Evolutionary conservation across 768 basidiomycete species (phyloP).

Genomic region (Pholiota molesta): DNA sequence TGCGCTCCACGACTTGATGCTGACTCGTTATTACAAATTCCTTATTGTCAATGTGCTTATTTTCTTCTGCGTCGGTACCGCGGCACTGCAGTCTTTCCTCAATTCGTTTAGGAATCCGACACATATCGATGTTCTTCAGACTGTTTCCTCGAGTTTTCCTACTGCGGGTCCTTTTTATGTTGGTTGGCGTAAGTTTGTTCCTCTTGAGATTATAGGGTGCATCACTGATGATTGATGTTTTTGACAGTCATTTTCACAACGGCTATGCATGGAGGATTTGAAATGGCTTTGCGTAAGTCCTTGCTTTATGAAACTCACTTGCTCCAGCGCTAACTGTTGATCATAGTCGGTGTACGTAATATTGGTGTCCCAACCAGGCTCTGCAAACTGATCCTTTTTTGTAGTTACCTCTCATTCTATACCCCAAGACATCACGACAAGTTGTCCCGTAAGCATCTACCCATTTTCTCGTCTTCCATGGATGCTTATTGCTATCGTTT

Average conservation of each 20-base stretch:
- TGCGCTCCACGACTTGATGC: conserved; percentile 78
- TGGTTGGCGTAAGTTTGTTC: conserved; percentile 72
- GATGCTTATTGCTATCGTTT: conserved; percentile 2
- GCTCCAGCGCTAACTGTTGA: background rate
- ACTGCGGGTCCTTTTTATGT: conserved; percentile 88
- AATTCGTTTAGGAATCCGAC: conserved; percentile 57
- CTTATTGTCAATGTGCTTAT: conserved; percentile 79
- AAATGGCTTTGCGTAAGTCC: conserved; percentile 68
- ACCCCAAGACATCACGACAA: conserved; percentile 64
- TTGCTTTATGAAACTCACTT: background rate
- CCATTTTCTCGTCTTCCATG: background rate
- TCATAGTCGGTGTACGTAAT: conserved; percentile 10
- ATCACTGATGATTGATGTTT: background rate
- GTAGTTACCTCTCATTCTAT: conserved; percentile 71
- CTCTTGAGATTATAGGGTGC: background rate
- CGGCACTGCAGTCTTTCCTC: conserved; percentile 70
- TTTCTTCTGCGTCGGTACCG: conserved; percentile 81
- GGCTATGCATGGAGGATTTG: conserved; percentile 72
- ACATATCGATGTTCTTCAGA: conserved; percentile 47
- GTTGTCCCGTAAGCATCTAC: conserved; percentile 52
- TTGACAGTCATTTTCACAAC: conserved; percentile 71
- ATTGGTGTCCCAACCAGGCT: background rate
- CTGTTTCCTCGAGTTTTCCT: conserved; percentile 73
- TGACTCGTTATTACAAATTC: conserved; percentile 89
- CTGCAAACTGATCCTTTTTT: background rate